A percentile compares a stretch with the other conserved stretches of the same genome.
phyloP scores from a whole-genome alignment of 495 filamentous ascomycete species.

The Penicillium canescens region DNA sequence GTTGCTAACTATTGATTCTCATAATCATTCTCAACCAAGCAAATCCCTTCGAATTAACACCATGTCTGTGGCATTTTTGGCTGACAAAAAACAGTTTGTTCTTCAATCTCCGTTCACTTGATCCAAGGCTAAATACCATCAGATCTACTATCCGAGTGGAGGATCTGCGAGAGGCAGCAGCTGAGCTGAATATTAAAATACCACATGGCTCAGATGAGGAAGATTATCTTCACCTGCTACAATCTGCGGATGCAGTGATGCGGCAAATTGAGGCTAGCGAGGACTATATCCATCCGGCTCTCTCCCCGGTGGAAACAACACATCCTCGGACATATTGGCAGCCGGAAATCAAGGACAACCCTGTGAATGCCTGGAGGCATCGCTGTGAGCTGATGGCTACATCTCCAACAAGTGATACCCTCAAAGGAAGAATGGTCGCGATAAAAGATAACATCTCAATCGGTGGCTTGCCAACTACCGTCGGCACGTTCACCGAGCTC shows the following conservation, averaged over 20 bases:
- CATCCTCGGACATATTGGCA: conserved; percentile 22
- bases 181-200: conserved; percentile 16
- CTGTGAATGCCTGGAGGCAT: conserved; percentile 40
- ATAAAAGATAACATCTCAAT: conserved; percentile 42
- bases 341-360: conserved; percentile 26
- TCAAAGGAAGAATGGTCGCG: conserved; percentile 29
- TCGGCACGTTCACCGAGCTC: conserved; percentile 30
- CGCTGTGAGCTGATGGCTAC: conserved; percentile 21
- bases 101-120: background rate
- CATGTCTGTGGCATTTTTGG: conserved; percentile 21
- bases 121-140: background rate
- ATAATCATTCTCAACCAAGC: background rate
- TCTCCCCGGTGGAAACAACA: conserved; percentile 14
- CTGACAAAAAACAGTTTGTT: conserved; percentile 16
- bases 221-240: conserved; percentile 27
- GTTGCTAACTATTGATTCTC: background rate
- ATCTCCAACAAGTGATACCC: conserved; percentile 11
- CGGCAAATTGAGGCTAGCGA: conserved; percentile 15
- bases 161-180: conserved; percentile 13
- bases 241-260: conserved; percentile 26
- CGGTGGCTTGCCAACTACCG: conserved; percentile 31
- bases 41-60: background rate
- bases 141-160: conserved; percentile 17
- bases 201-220: conserved; percentile 17
- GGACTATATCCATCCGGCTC: conserved; percentile 31